Evolutionary conservation across 345 rosid genomes (phyloP).

Genomic region (Gossypium arboreum): DNA sequence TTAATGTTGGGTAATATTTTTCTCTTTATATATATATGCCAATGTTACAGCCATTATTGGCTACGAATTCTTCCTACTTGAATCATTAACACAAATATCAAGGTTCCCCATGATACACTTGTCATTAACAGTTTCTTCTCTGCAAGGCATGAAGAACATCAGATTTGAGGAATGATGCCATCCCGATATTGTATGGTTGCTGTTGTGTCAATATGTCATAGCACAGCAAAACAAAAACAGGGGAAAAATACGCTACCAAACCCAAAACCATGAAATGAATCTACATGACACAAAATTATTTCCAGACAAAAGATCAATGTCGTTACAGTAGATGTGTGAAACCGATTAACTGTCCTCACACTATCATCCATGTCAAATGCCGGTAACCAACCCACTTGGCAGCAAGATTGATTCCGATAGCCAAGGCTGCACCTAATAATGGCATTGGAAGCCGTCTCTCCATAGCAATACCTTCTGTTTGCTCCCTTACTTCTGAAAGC

Average conservation of each 20-base stretch:
- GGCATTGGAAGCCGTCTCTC: slow-evolving; percentile 53
- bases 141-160: not conserved
- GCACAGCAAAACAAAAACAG: not conserved
- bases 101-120: not conserved
- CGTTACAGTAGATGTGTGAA: not conserved
- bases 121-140: not conserved
- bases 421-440: slow-evolving; percentile 61
- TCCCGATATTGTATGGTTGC: not conserved
- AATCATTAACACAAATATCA: not conserved
- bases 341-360: slow-evolving; percentile 24
- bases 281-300: not conserved
- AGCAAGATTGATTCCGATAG: slow-evolving; percentile 75
- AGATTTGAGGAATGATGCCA: not conserved
- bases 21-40: not conserved
- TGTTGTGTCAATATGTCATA: not conserved
- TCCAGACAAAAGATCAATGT: not conserved
- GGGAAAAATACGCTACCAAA: no score
- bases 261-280: not conserved
- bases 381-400: slow-evolving; percentile 89
- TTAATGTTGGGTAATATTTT: not conserved
- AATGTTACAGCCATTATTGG: not conserved
- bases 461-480: slow-evolving; percentile 28
- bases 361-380: slow-evolving; percentile 91
- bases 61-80: not conserved
- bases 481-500: slow-evolving; percentile 35